A percentile compares a stretch with the other conserved stretches of the same genome.
Conservation (phyloP, 148 eudicot species). For the Cornus kousa region DNA sequence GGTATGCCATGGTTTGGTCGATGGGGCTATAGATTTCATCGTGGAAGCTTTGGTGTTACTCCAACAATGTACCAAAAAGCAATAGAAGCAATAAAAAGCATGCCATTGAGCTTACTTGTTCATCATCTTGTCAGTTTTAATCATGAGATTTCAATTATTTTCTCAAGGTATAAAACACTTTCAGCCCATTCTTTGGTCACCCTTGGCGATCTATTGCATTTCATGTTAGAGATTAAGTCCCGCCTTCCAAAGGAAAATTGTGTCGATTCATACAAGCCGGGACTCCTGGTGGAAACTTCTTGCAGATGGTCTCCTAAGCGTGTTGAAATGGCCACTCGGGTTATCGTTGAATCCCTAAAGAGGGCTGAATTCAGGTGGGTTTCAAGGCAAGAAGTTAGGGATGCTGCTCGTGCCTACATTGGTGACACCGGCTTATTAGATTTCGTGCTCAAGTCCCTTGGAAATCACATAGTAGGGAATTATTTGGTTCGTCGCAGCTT, state of each 20-base stretch:
- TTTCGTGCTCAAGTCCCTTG: conserved; percentile 91
- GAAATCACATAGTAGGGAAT: conserved; percentile 86
- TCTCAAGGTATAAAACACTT: conserved; percentile 69
- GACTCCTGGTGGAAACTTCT: conserved; percentile 57
- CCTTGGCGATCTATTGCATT: conserved; percentile 62
- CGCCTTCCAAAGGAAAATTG: conserved; percentile 58
- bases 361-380: conserved; percentile 75
- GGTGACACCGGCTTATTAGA: conserved; percentile 93
- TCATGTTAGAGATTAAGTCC: conserved; percentile 74
- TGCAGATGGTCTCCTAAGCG: conserved; percentile 95
- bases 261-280: conserved; percentile 36
- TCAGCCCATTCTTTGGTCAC: conserved; percentile 72
- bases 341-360: conserved; percentile 81
- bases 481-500: conserved; percentile 86
- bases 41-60: conserved; percentile 83
- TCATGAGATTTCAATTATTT: conserved; percentile 44
- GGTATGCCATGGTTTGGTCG: conserved; percentile 83
- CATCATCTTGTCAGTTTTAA: conserved; percentile 43
- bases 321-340: conserved; percentile 91
- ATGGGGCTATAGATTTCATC: conserved; percentile 82
- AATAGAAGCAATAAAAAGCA: conserved; percentile 64
- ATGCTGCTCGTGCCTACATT: conserved; percentile 82
- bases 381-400: conserved; percentile 84
- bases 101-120: conserved; percentile 62
- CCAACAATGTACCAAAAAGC: conserved; percentile 72